These are phyloP conservation scores for Teunomyces pallodes DNA, from an alignment of 805 yeast species.

Conservation along the genomic window DNA sequence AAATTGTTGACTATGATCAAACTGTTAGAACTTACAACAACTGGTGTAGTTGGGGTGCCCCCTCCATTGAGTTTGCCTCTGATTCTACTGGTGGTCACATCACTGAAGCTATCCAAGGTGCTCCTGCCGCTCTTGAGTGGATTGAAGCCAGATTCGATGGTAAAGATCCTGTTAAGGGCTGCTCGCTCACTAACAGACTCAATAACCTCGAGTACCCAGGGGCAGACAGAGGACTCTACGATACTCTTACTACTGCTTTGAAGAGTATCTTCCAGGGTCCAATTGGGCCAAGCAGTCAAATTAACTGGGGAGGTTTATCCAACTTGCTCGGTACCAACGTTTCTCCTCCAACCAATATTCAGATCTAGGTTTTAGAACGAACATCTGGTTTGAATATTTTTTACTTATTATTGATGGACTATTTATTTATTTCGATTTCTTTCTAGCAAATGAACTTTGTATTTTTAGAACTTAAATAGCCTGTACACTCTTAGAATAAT, in stretches of 20 bases:
- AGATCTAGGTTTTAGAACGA: no score
- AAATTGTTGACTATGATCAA: slow-evolving; percentile 8
- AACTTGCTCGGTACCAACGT: no score
- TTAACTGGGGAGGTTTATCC: no score
- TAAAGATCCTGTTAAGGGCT: slow-evolving; percentile 15
- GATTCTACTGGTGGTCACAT: slow-evolving; percentile 13
- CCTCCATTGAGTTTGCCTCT: slow-evolving; percentile 8
- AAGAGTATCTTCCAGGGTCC: background rate
- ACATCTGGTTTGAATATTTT: no score
- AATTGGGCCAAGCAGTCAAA: background rate
- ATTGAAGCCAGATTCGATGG: slow-evolving; percentile 15
- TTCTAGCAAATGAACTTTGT: no score
- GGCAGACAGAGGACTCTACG: slow-evolving; percentile 15
- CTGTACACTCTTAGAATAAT: no score
- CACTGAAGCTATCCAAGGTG: slow-evolving; percentile 14
- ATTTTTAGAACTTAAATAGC: no score
- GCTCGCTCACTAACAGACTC: slow-evolving; percentile 39
- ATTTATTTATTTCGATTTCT: no score
- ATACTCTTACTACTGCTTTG: background rate
- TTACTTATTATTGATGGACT: no score
- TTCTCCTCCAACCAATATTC: no score
- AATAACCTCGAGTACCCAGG: slow-evolving; percentile 43
- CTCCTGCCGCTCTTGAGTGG: slow-evolving; percentile 16
- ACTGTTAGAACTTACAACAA: slow-evolving; percentile 8
- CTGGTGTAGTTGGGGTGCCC: slow-evolving; percentile 9